Percentiles rank a stretch among this genome's conserved stretches.
phyloP scores from a whole-genome alignment of 495 filamentous ascomycete genomes.

The Hypomontagnella submonticulosa region DNA sequence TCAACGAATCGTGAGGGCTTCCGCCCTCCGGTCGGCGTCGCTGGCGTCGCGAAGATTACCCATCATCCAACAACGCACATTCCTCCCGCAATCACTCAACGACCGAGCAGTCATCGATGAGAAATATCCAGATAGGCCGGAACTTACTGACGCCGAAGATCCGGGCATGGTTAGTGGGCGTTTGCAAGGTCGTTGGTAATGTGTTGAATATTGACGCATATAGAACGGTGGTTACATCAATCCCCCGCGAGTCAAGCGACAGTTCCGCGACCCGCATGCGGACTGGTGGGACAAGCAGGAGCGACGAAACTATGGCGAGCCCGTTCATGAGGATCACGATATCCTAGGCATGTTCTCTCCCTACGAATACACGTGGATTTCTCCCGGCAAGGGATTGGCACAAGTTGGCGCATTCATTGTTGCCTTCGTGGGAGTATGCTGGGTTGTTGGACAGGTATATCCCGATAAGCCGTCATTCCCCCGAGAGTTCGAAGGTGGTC shows the following conservation, averaged over 20 bases:
- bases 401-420: constrained; percentile 81
- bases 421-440: constrained; percentile 74
- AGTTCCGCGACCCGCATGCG: constrained; percentile 89
- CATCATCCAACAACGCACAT: constrained; percentile 61
- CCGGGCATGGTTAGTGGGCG: constrained; percentile 71
- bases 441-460: constrained; percentile 76
- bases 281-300: constrained; percentile 99
- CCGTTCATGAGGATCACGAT: constrained; percentile 97
- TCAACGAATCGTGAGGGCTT: constrained; percentile 66
- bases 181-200: constrained; percentile 32
- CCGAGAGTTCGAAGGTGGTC: constrained; percentile 81
- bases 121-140: constrained; percentile 59
- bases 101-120: constrained; percentile 55
- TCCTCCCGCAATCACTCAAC: constrained; percentile 58
- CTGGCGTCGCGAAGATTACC: constrained; percentile 57
- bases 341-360: constrained; percentile 90
- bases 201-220: constrained; percentile 32
- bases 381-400: constrained; percentile 73
- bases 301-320: constrained; percentile 93
- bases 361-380: constrained; percentile 88
- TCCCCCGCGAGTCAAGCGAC: constrained; percentile 82
- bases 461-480: constrained; percentile 86
- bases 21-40: constrained; percentile 63
- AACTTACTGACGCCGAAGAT: constrained; percentile 74
- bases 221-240: constrained; percentile 96